phyloP scores from a whole-genome alignment of 108 stramenopile genomes.

The Schizochytrium sp. region DNA sequence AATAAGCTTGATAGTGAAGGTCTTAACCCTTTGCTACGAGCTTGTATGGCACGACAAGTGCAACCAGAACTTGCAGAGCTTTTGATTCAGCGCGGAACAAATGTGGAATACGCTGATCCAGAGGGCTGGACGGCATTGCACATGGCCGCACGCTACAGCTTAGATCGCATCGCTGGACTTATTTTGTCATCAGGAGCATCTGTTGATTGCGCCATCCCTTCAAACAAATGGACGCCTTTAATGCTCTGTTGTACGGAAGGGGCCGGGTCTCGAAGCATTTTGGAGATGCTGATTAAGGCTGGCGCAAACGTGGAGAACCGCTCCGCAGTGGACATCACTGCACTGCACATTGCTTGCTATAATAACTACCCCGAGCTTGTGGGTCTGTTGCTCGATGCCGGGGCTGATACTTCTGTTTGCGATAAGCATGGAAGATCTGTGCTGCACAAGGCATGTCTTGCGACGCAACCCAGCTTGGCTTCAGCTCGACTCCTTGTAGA shows the following conservation, averaged over 20 bases:
- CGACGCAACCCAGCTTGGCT: slow-evolving; percentile 12
- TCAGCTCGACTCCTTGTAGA: background rate
- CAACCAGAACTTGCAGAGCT: slow-evolving; percentile 4
- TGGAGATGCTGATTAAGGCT: slow-evolving; percentile 37
- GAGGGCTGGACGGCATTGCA: slow-evolving; percentile 27
- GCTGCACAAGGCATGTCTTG: slow-evolving; percentile 4
- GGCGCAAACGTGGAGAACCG: slow-evolving; percentile 12
- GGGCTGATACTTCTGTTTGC: slow-evolving; percentile 16
- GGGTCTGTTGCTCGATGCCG: slow-evolving; percentile 21
- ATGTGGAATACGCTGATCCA: slow-evolving; percentile 11
- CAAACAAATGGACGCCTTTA: slow-evolving; percentile 5
- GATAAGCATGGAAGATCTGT: slow-evolving; percentile 22
- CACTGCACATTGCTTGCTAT: slow-evolving; percentile 17
- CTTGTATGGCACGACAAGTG: slow-evolving; percentile 21
- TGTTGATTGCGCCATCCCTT: background rate
- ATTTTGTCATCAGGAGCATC: background rate
- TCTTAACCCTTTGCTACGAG: background rate
- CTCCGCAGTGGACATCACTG: slow-evolving; percentile 13
- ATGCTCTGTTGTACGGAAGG: slow-evolving; percentile 46
- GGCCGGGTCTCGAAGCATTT: slow-evolving; percentile 17
- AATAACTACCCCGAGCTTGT: slow-evolving; percentile 30
- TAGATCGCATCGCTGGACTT: background rate
- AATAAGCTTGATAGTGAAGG: slow-evolving; percentile 25
- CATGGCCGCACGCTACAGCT: slow-evolving; percentile 35
- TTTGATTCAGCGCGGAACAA: background rate